Evolutionary conservation across 805 yeast genomes (phyloP), one percentile per base, ranked within the genome.

Genomic region (Ogataea nakhonphanomensis): DNA sequence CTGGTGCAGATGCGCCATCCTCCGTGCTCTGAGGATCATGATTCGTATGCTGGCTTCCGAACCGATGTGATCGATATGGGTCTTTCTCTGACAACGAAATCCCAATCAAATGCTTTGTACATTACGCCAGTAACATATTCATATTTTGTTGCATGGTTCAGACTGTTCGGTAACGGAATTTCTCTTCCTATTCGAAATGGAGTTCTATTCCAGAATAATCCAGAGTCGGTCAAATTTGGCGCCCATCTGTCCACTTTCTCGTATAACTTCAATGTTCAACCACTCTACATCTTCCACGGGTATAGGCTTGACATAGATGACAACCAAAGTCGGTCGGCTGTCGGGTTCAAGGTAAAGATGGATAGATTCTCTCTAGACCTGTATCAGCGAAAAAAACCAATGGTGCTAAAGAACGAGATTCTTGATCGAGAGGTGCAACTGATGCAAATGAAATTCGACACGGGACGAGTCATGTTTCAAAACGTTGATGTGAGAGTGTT

Each of bases 91-190:
- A 33, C 50, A 1, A 41, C 58, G 5, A 43, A 41, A 4, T 36
- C 37, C 10, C 41, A 53, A 6, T 74, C 78, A 49, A 90, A 89
- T 61, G 69, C 87, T 0, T 70, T 86, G 31, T 93, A 88, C 56
- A 63, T 91, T 32, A 70, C 87, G 3, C 95, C 95, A 1, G 69
- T 65, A 5, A 73, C 80, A 0, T 66, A 90, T 48, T 55, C 64
- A 11, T 82, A 77, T 43, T 88, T 91, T 62, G 75, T 78, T 49
- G 55, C 62, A 4, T 91, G 97, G 97, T 89, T 95, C 90, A 67
- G 66, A 25, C 70, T 85, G 49, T 90, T 90, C 60, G 75, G 84
- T n/a, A 81, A 87, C 20, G 80, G 81, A 34, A 70, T 81, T 50
- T 74, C 87, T 44, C 66, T 88, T 15, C 95, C 97, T 0, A 74